Evolutionary conservation across 2,329 filamentous ascomycete species (phyloP), one percentile per base, ranked within the genome.

Genomic region (Mycogone perniciosa): DNA sequence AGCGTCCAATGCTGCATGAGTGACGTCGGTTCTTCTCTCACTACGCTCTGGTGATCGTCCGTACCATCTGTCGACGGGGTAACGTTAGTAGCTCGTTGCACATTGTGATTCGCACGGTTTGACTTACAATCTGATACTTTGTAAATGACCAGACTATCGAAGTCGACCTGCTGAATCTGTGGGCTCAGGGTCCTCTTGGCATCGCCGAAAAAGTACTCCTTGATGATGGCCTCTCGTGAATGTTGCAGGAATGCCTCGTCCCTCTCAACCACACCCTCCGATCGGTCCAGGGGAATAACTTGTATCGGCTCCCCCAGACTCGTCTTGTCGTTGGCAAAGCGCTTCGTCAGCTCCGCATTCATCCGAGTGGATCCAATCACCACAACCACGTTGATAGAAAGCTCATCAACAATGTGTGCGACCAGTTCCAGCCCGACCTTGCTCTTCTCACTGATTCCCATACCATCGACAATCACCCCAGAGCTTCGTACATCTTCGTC

Each of bases 201-300:
- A 56, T 88, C 86, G 7, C 93, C 93, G 64, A 96, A 99, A 72
- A 99, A 99, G 69, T 99, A 99, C 60, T 91, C 86, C 58, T 87
- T 86, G 47, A 96, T 90, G 46, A 87, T 80, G 0, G 86, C 81
- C 61, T 95, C 88, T 41, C 87, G 80, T 5, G 81, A 71, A 11
- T 82, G 77, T 60, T 88, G 86, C 76, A 91, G 82, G 66, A 89
- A 95, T 0, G 71, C 65, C 35, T 85, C 80, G 56, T 90, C 86
- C 44, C 89, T 80, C 61, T 88, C 82, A 1, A 88, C 88, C 35
- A 88, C 90, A 27, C 93, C 93, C 34, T 89, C 88, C 0, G 90
- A 95, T 64, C 89, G 90, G 55, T 90, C 83, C 9, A 99, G 76
- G 51, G 84, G 83, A 44, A 97, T 75, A 2, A 97, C 80, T 4